phyloP scores from a whole-genome alignment of 2,329 filamentous ascomycete genomes.

The Aspergillus tamarii region DNA sequence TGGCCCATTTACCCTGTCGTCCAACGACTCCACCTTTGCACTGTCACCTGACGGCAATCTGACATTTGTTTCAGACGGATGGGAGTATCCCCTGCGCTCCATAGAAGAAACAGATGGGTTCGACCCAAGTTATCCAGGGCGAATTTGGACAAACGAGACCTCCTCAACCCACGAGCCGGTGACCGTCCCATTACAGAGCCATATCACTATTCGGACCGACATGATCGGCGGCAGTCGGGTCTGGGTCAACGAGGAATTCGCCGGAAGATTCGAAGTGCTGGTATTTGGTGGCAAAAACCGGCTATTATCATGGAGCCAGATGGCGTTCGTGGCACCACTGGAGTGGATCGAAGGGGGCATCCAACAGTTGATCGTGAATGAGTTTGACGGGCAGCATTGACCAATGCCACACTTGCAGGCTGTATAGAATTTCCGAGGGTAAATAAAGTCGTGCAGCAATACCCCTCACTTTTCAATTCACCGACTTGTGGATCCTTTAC shows the following conservation, averaged over 20 bases:
- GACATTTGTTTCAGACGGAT: constrained; percentile 50
- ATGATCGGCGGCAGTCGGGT: constrained; percentile 52
- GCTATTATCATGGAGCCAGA: constrained; percentile 59
- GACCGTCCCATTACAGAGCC: constrained; percentile 34
- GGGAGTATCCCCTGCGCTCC: constrained; percentile 54
- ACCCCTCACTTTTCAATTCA: not conserved
- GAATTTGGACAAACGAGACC: constrained; percentile 57
- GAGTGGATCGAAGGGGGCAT: constrained; percentile 28
- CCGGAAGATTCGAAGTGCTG: constrained; percentile 58
- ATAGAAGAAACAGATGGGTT: constrained; percentile 49
- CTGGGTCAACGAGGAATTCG: constrained; percentile 52
- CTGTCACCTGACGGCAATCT: constrained; percentile 42
- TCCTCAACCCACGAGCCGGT: constrained; percentile 51
- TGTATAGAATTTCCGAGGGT: not conserved
- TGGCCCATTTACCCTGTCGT: constrained; percentile 50
- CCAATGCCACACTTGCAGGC: not conserved
- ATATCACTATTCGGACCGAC: constrained; percentile 50
- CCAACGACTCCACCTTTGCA: constrained; percentile 47
- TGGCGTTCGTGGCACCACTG: constrained; percentile 59
- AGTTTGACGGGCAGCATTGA: constrained; percentile 6
- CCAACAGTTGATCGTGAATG: constrained; percentile 10
- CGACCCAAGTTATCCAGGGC: constrained; percentile 52
- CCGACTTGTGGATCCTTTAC: not conserved
- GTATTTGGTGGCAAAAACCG: constrained; percentile 58
- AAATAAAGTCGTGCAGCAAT: not conserved